A percentile compares a stretch with the other conserved stretches of the same genome.
Conservation (phyloP, 768 basidiomycete genomes). For the Mycena floridula region DNA sequence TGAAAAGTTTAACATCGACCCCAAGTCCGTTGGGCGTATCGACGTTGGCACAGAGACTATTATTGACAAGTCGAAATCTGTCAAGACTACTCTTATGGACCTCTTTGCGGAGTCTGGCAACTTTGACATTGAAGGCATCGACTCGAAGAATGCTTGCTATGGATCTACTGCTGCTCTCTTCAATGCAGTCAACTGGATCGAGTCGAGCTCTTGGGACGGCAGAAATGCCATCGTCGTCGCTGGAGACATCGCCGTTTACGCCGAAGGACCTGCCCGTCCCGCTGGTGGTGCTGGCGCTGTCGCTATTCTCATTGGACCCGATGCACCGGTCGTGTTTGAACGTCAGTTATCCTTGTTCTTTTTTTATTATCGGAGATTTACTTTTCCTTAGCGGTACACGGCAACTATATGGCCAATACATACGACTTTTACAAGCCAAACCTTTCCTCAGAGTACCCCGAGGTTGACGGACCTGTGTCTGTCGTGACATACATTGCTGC, state of each 20-base stretch:
- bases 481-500: conserved; percentile 93
- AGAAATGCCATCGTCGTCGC: conserved; percentile 95
- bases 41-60: conserved; percentile 99
- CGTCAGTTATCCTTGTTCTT: conserved; percentile 46
- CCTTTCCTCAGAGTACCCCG: conserved; percentile 90
- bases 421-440: conserved; percentile 99
- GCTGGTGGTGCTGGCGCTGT: conserved; percentile 96
- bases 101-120: conserved; percentile 91
- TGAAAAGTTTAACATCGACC: conserved; percentile 93
- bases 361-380: conserved; percentile 4
- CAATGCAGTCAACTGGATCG: conserved; percentile 98
- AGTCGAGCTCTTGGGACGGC: conserved; percentile 94
- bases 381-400: conserved; percentile 75
- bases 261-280: conserved; percentile 90
- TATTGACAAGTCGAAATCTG: conserved; percentile 99
- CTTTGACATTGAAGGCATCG: conserved; percentile 96
- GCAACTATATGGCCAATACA: conserved; percentile 94
- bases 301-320: conserved; percentile 92
- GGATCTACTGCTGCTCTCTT: conserved; percentile 98
- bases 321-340: conserved; percentile 92
- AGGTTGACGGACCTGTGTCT: conserved; percentile 95
- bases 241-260: conserved; percentile 97
- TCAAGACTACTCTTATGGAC: conserved; percentile 98
- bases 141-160: conserved; percentile 99
- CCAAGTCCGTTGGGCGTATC: conserved; percentile 92